These are phyloP conservation scores for Ascochyta pisi DNA, from an alignment of 2,329 filamentous ascomycete genomes.

Conservation along the genomic window DNA sequence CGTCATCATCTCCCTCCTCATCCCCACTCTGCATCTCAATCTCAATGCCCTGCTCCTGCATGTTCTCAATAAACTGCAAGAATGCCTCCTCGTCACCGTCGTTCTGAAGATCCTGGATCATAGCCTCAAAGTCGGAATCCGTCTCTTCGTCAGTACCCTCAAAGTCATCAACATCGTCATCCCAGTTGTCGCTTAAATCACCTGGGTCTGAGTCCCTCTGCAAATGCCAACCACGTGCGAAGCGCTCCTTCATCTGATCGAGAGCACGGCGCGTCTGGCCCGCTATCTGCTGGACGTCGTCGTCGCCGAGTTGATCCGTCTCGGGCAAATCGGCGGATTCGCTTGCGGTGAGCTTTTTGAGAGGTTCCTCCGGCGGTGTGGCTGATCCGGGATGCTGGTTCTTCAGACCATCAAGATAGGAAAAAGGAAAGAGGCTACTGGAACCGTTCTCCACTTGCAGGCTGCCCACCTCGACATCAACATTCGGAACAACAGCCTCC, in stretches of 20 bases:
- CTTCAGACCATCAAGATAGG: not conserved
- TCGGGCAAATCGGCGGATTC: slow-evolving; percentile 20
- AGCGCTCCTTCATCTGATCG: slow-evolving; percentile 15
- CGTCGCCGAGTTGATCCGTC: slow-evolving; percentile 31
- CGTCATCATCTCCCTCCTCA: slow-evolving; percentile 1
- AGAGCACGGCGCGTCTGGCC: slow-evolving; percentile 19
- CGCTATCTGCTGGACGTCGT: slow-evolving; percentile 24
- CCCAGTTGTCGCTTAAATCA: not conserved
- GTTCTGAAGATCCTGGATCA: slow-evolving; percentile 13
- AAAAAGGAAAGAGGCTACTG: not conserved
- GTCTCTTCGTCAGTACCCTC: slow-evolving; percentile 3
- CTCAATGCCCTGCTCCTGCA: slow-evolving; percentile 12
- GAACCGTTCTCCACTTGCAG: not conserved
- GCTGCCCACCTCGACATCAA: not conserved
- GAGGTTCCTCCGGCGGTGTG: not conserved
- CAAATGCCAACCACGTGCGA: slow-evolving; percentile 8
- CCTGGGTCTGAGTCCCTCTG: not conserved
- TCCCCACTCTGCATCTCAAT: slow-evolving; percentile 3
- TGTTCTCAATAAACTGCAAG: slow-evolving; percentile 3
- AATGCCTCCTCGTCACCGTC: slow-evolving; percentile 12
- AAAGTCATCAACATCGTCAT: slow-evolving; percentile 2
- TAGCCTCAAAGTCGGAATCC: slow-evolving; percentile 10
- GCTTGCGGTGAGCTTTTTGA: not conserved
- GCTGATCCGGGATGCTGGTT: not conserved
- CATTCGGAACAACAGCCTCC: not conserved